Conservation (phyloP, 176 grass and related monocot species). For the Oropetium thomaeum region DNA sequence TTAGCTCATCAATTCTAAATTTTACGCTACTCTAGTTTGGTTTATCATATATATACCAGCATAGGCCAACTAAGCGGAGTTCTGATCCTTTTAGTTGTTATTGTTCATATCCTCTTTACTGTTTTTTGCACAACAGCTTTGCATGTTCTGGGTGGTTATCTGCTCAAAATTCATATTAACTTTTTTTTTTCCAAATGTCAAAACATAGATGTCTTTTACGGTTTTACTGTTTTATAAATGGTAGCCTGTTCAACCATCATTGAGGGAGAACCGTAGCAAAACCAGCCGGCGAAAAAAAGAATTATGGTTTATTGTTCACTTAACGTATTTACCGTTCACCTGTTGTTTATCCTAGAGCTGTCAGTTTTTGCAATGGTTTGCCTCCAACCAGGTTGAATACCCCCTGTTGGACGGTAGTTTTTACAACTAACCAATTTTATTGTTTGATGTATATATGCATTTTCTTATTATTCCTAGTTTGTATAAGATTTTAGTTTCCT, state of each 20-base stretch:
- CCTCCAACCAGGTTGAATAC: no score
- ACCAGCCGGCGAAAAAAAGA: background rate
- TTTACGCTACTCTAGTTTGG: background rate
- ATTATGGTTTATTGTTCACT: background rate
- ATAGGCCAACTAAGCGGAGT: background rate
- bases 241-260: background rate
- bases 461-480: slow-evolving; percentile 15
- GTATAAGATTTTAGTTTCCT: background rate
- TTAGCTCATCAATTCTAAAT: no score
- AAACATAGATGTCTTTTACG: slow-evolving; percentile 1
- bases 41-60: slow-evolving; percentile 3
- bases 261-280: background rate
- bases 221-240: slow-evolving; percentile 11
- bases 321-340: no score
- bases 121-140: background rate
- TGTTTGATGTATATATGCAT: slow-evolving; percentile 1
- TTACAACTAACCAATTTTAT: background rate
- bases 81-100: background rate
- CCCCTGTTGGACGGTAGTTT: background rate
- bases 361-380: no score
- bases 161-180: slow-evolving; percentile 11
- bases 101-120: background rate
- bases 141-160: slow-evolving; percentile 1
- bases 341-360: no score
- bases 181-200: slow-evolving; percentile 12